Evolutionary conservation across 352 stramenopile genomes (phyloP), one percentile per base, ranked within the genome.

Genomic region (Phytophthora aleatoria): DNA sequence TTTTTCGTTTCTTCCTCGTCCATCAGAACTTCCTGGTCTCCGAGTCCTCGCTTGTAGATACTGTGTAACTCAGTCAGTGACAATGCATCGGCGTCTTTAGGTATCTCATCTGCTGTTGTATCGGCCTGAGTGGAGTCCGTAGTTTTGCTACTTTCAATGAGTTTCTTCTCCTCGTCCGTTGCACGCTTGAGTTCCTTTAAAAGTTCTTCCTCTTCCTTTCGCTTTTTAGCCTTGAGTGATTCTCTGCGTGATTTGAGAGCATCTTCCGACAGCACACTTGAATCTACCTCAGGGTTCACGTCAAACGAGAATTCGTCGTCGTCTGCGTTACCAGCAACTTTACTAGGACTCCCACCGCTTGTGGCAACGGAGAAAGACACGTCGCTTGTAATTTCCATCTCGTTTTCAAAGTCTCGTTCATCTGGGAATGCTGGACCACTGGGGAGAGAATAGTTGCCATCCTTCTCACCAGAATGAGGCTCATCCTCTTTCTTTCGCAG

Each of bases 31-130:
- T 77, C 71, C 54, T 95, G 85, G 38, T 94, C 85, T 3, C 85
- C 85, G 13, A 94, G 69, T 2, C 85, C 85, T 31, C 82, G 80
- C 38, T 92, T 94, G 70, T 94, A 94, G 43, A 92, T 94, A 33
- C 68, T 81, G 50, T 94, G 82, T 13, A 94, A 61, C 54, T 94
- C 81, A 50, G 74, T 82, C 28, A 92, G 28, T 3, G 83, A 89
- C 7, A 92, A 45, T 13, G 60, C 55, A 43, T 76, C 75, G 3
- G 47, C 48, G 20, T 41, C 35, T 13, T 13, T 26, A 1, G 20
- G 20, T 20, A 20, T 20, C 20, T 20, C 20, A 47, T n/a, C n/a
- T n/a, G 16, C 16, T 38, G 24, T 5, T 27, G 13, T 24, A 20
- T 50, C 39, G 3, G 26, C 3, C 16, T 50, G 28, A 51, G n/a